Evolutionary conservation across 2,329 filamentous ascomycete species (phyloP), one percentile per base, ranked within the genome.

Genomic region (Phialemoniopsis sp.): DNA sequence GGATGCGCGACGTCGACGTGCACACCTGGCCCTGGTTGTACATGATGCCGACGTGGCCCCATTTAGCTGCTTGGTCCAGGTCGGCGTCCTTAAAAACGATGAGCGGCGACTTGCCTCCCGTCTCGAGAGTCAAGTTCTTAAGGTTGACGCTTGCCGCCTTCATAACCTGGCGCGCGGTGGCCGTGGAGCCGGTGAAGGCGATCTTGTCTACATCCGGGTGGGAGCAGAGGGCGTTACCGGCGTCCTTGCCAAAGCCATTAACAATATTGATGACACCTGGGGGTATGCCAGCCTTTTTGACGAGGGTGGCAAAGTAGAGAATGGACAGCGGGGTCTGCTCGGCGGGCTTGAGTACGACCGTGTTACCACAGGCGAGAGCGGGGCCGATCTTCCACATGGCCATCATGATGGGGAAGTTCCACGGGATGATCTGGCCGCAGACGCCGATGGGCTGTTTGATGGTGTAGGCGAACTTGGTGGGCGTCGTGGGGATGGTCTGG

Each of bases 1-100:
- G 87, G 8, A 88, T 80, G 3, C 84, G 67, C 1, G 82, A 85
- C 6, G 82, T 82, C 47, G 87, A 87, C 28, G 83, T 85, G 66
- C 85, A 89, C 35, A 87, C 81, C 58, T 89, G 85, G 14, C 85
- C 84, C 0, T 80, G 80, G 50, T 87, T 87, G 41, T 78, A 79
- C 66, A 85, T 82, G 70, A 88, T 59, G 12, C 62, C 51, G 40
- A 57, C 55, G 18, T 54, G 54, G 13, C 55, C 37, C 52, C 53
- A 58, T 47, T 84, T 79, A 28, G 85, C 78, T 3, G 79, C 77
- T 48, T 80, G 73, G 13, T 80, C 76, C 30, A 81, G 51, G 43
- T 82, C 73, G 2, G 76, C 76, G 49, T 82, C 79, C 2, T 71
- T 66, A 39, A 82, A 82, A 9, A 82, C 67, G 4, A 82, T 52